Conservation (phyloP, 164 flowering plant genomes). For the Amborella trichopoda region DNA sequence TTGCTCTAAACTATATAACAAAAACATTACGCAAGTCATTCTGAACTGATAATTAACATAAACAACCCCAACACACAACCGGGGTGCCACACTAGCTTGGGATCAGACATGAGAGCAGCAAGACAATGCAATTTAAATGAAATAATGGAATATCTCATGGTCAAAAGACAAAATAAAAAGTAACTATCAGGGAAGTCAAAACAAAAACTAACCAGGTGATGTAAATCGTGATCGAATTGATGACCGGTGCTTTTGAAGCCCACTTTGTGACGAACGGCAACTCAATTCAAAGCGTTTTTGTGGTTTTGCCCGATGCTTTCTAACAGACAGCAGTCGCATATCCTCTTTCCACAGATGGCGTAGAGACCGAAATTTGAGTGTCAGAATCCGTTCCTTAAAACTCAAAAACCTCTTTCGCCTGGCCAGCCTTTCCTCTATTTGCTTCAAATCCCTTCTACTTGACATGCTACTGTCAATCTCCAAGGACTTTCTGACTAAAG, state of each 20-base stretch:
- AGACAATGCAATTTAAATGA: too few species aligned
- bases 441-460: constrained; percentile 9
- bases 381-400: constrained; percentile 62
- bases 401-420: constrained; percentile 29
- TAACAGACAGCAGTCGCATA: constrained; percentile 41
- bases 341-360: constrained; percentile 81
- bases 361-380: constrained; percentile 59
- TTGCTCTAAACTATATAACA: too few species aligned
- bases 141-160: too few species aligned
- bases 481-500: too few species aligned
- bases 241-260: constrained; percentile 53
- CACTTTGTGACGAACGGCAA: constrained; percentile 22
- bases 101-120: too few species aligned
- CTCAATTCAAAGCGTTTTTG: constrained; percentile 51
- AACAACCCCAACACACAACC: too few species aligned
- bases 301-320: constrained; percentile 49
- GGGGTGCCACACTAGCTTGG: too few species aligned
- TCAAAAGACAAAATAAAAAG: too few species aligned
- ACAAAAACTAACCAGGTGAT: constrained; percentile 29
- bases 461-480: constrained; percentile 4
- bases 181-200: too few species aligned
- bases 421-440: constrained; percentile 31
- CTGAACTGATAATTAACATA: too few species aligned
- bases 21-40: too few species aligned
- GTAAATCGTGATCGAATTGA: constrained; percentile 49